Conservation (phyloP, 1,284 basidiomycete genomes). For the Mixia osmundae region DNA sequence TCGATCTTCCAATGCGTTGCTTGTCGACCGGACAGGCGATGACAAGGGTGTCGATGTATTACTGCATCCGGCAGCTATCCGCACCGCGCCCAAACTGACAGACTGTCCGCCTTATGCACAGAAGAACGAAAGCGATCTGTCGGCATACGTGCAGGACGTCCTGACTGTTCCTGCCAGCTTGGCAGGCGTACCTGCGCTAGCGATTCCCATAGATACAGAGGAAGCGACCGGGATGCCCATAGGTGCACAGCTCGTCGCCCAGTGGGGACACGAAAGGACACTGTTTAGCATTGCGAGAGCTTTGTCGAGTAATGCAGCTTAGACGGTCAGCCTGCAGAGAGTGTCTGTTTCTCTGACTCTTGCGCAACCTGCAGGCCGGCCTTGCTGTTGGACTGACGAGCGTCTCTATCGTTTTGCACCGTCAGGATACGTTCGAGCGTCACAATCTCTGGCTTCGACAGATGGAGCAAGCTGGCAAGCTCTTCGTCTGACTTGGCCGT, state of each 20-base stretch:
- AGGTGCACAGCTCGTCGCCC: slow-evolving; percentile 60
- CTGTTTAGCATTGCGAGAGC: too few relatives aligned
- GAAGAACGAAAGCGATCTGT: not conserved
- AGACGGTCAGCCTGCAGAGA: too few relatives aligned
- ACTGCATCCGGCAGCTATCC: slow-evolving; percentile 60
- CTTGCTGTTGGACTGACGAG: too few relatives aligned
- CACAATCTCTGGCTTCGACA: too few relatives aligned
- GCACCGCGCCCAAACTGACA: slow-evolving; percentile 40
- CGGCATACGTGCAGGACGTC: slow-evolving; percentile 62
- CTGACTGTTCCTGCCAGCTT: slow-evolving; percentile 77
- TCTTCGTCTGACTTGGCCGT: too few relatives aligned
- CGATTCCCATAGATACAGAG: slow-evolving; percentile 35
- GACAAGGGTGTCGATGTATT: slow-evolving; percentile 43
- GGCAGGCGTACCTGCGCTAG: slow-evolving; percentile 63
- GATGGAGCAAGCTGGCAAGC: too few relatives aligned
- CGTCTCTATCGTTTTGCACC: too few relatives aligned
- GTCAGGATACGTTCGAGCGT: too few relatives aligned
- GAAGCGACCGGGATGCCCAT: slow-evolving; percentile 58
- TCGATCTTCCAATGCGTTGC: slow-evolving; percentile 29
- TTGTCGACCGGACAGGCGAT: not conserved
- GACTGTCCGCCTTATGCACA: too few relatives aligned
- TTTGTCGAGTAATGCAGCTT: too few relatives aligned
- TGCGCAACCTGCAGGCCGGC: too few relatives aligned
- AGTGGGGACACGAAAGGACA: slow-evolving; percentile 89
- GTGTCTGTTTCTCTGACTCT: too few relatives aligned